Evolutionary conservation across 768 basidiomycete species (phyloP).

Genomic region (Termitomyces sp.): DNA sequence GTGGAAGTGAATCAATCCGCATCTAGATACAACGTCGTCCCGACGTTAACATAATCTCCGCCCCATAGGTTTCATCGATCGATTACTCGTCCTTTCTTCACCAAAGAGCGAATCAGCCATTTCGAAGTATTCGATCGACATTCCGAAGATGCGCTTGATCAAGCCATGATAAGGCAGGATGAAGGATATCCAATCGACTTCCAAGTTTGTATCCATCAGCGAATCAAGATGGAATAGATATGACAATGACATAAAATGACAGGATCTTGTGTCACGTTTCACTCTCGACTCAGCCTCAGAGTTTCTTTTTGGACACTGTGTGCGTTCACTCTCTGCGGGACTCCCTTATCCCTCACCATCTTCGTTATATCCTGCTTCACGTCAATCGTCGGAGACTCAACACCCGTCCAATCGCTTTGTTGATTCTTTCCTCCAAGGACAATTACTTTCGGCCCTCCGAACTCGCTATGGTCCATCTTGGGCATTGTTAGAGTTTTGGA

Average conservation of each 20-base stretch:
- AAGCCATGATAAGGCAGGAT: constrained; percentile 37
- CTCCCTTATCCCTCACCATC: constrained; percentile 44
- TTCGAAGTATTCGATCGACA: constrained; percentile 61
- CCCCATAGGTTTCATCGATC: constrained; percentile 53
- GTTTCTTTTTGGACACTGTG: constrained; percentile 51
- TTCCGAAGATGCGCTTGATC: constrained; percentile 42
- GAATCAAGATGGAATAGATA: neutral
- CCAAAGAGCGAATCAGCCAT: constrained; percentile 53
- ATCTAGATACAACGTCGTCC: neutral
- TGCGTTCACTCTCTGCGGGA: constrained; percentile 42
- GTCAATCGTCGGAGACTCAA: constrained; percentile 10
- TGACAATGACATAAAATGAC: neutral
- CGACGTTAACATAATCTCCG: neutral
- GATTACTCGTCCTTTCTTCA: constrained; percentile 73
- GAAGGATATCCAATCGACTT: constrained; percentile 55
- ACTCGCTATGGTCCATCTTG: constrained; percentile 40
- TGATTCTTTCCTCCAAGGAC: constrained; percentile 47
- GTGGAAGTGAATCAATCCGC: constrained; percentile 50
- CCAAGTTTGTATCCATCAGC: constrained; percentile 33
- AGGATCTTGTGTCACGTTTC: constrained; percentile 55
- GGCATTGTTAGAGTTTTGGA: constrained; percentile 52
- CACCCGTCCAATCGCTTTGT: constrained; percentile 41
- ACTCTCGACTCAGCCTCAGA: constrained; percentile 59
- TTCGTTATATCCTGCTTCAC: constrained; percentile 16
- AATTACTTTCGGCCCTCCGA: constrained; percentile 37